Base-by-base conservation (phyloP, 441 rosid species). In the Arabidopsis lyrata region DNA sequence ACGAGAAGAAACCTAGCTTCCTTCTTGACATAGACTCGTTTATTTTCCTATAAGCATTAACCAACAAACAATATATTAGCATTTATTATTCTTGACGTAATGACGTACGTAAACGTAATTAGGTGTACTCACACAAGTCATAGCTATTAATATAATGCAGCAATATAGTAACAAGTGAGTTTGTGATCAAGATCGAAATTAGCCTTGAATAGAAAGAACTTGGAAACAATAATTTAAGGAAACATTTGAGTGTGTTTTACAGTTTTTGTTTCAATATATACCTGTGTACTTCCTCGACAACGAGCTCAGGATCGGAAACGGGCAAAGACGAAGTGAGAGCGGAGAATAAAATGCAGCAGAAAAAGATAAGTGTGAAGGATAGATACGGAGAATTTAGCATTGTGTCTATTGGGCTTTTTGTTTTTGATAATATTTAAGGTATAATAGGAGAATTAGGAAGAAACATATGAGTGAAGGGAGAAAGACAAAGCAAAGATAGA, bases 1-100 rank as follows among this genome's bases (percentile, higher is more conserved):
- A 94, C 4, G 98, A 90, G 52, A 90, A 80, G 63, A 81, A 88
- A 1, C 86, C 95, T 76, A 94, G 76, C 62, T 81, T 90, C 81
- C 97, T 87, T 81, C 97, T 70, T 6, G 91, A 82, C 62, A 78
- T 34, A 6, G 75, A 78, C 69, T 78, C 90, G 57, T 89, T 94
- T 54, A 91, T 82, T 49, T 86, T 85, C 91, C 97, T 93, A 81
- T n/a, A 13, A 32, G 45, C 34, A 49, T n/a, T 32, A 8, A 75
- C 60, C 60, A 36, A 22, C 29, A 53, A 29, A 14, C 36, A 39
- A n/a, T 57, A 39, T 29, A 41, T 45, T 38, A 57, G 67, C 66
- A 47, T 54, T 56, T 8, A 31, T 13, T 35, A 16, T 18, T 49
- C 48, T 74, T 11, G 47, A 60, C 32, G 54, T n/a, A 38, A 67